Evolutionary conservation across 2,329 filamentous ascomycete species (phyloP).

Genomic region (Ceratocystis ficicola): DNA sequence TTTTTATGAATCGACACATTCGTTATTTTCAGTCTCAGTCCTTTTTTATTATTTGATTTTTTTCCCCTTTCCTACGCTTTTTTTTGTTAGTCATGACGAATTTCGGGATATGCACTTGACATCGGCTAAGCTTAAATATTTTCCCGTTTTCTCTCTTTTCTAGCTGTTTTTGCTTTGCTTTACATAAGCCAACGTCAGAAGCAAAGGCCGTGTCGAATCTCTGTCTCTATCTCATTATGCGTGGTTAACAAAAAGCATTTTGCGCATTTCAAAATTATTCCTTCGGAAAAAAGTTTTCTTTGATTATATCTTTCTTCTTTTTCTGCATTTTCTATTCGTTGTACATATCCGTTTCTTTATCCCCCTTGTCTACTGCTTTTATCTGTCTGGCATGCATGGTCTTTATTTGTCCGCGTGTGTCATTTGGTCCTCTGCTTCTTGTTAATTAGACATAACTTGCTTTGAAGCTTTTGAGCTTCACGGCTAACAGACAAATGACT

Average conservation of each 20-base stretch:
- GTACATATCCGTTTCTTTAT: neutral
- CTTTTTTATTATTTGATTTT: constrained; percentile 10
- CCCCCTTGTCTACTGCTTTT: neutral
- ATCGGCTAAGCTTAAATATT: constrained; percentile 12
- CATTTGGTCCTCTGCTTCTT: neutral
- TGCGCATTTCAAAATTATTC: neutral
- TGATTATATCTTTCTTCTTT: neutral
- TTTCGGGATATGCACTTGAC: constrained; percentile 10
- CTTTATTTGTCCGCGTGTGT: neutral
- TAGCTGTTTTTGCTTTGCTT: neutral
- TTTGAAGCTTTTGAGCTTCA: neutral
- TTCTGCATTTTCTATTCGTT: neutral
- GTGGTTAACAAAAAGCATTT: neutral
- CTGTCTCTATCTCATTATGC: too few relatives aligned
- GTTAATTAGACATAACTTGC: neutral
- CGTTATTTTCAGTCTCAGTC: constrained; percentile 10
- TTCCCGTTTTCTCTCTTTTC: neutral
- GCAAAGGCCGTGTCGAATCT: too few relatives aligned
- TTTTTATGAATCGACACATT: constrained; percentile 13
- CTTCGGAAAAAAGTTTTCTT: neutral
- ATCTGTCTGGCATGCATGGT: neutral
- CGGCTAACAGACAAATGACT: neutral
- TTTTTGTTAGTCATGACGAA: constrained; percentile 14
- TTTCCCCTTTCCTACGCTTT: neutral
- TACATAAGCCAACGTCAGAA: neutral